Percentiles rank a stretch among this genome's conserved stretches.
phyloP scores from a whole-genome alignment of 2,329 filamentous ascomycete species.

The Colletotrichum falcatum region DNA sequence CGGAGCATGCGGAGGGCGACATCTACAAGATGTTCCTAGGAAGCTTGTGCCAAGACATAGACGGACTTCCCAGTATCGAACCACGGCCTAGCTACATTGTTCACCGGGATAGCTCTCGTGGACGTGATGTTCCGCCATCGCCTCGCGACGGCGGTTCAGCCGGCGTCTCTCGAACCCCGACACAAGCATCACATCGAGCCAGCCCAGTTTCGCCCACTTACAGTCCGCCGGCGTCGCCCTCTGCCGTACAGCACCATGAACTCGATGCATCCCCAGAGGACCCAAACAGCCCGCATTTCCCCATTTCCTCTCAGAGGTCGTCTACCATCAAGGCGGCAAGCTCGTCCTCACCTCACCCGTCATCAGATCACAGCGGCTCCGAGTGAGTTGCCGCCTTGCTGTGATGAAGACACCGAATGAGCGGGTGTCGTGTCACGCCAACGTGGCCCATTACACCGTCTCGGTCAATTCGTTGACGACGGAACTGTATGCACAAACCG shows the following conservation, averaged over 20 bases:
- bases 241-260: not conserved
- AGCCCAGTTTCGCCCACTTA: not conserved
- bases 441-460: not conserved
- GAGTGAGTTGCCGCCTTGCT: too few species aligned
- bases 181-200: not conserved
- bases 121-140: not conserved
- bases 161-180: too few species aligned
- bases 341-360: not conserved
- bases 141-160: not conserved
- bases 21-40: constrained; percentile 50
- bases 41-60: constrained; percentile 37
- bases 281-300: not conserved
- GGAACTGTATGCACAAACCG: too few species aligned
- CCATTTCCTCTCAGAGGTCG: not conserved
- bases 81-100: not conserved
- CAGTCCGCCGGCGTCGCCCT: not conserved
- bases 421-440: not conserved
- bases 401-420: not conserved
- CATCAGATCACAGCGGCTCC: not conserved
- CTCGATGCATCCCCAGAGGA: not conserved
- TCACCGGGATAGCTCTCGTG: not conserved
- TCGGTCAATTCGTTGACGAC: not conserved
- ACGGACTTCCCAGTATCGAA: not conserved
- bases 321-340: not conserved
- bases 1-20: constrained; percentile 44